Evolutionary conservation across 1,139 yeast species (phyloP).

Genomic region (Suhomyces bokatorum): DNA sequence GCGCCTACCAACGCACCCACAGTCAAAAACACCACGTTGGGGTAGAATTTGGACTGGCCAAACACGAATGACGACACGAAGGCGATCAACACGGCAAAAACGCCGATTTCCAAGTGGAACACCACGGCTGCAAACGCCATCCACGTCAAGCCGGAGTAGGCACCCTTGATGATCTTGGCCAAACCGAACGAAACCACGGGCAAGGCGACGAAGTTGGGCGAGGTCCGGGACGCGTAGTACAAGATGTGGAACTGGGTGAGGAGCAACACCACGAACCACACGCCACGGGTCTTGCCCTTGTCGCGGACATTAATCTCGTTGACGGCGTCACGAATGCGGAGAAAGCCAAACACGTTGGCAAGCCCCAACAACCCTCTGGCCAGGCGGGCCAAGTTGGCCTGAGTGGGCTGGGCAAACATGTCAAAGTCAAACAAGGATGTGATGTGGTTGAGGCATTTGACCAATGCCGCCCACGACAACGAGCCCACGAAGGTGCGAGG

Average conservation of each 20-base stretch:
- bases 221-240: slow-evolving; percentile 74
- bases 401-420: slow-evolving; percentile 26
- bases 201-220: slow-evolving; percentile 84
- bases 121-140: slow-evolving; percentile 65
- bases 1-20: slow-evolving; percentile 61
- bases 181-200: slow-evolving; percentile 67
- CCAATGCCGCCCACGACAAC: slow-evolving; percentile 48
- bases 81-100: slow-evolving; percentile 50
- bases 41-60: slow-evolving; percentile 44
- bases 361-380: slow-evolving; percentile 58
- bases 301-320: slow-evolving; percentile 22
- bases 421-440: slow-evolving; percentile 21
- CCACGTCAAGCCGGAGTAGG: slow-evolving; percentile 54
- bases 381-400: slow-evolving; percentile 48
- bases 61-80: slow-evolving; percentile 44
- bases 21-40: slow-evolving; percentile 39
- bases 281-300: slow-evolving; percentile 20
- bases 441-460: slow-evolving; percentile 31
- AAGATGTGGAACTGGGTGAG: slow-evolving; percentile 76
- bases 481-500: slow-evolving; percentile 86
- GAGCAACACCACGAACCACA: slow-evolving; percentile 60
- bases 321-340: slow-evolving; percentile 28
- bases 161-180: slow-evolving; percentile 51
- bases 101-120: slow-evolving; percentile 71
- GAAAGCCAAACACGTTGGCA: slow-evolving; percentile 39